Percentiles rank a stretch among this genome's conserved stretches.
These are phyloP conservation scores for Penicillium hordei DNA, from an alignment of 2,329 filamentous ascomycete species.

Conservation along the genomic window DNA sequence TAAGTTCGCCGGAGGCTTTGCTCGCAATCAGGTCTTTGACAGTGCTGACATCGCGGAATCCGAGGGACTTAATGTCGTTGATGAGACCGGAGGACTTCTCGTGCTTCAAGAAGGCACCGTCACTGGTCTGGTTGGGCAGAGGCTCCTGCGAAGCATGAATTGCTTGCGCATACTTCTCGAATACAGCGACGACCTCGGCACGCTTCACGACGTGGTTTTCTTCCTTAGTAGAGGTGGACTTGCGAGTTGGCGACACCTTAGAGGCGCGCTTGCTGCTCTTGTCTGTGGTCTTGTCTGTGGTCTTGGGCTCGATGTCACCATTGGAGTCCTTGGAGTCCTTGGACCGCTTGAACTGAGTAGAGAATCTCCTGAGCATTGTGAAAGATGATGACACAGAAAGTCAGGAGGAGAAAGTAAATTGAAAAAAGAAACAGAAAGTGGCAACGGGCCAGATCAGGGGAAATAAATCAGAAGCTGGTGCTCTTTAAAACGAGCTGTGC, in stretches of 20 bases:
- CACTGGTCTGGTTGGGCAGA: conserved; percentile 61
- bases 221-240: conserved; percentile 28
- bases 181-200: conserved; percentile 43
- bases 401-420: conserved; percentile 3
- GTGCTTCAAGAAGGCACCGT: conserved; percentile 59
- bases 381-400: conserved; percentile 14
- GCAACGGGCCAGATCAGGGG: conserved; percentile 17
- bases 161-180: conserved; percentile 48
- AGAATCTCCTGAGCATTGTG: conserved; percentile 44
- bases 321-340: conserved; percentile 29
- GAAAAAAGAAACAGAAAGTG: neutral
- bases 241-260: conserved; percentile 28
- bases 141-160: conserved; percentile 60
- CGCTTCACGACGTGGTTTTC: conserved; percentile 35
- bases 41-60: conserved; percentile 60
- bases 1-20: conserved; percentile 63
- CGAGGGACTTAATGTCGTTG: conserved; percentile 60
- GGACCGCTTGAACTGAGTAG: conserved; percentile 41
- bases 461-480: conserved; percentile 15
- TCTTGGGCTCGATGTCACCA: conserved; percentile 36
- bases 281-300: conserved; percentile 13
- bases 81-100: conserved; percentile 54
- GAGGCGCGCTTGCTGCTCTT: conserved; percentile 35
- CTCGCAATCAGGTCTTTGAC: conserved; percentile 60
- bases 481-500: conserved; percentile 26